Evolutionary conservation across 1,284 basidiomycete genomes (phyloP).

Genomic region (Ceratobasidium sp.): DNA sequence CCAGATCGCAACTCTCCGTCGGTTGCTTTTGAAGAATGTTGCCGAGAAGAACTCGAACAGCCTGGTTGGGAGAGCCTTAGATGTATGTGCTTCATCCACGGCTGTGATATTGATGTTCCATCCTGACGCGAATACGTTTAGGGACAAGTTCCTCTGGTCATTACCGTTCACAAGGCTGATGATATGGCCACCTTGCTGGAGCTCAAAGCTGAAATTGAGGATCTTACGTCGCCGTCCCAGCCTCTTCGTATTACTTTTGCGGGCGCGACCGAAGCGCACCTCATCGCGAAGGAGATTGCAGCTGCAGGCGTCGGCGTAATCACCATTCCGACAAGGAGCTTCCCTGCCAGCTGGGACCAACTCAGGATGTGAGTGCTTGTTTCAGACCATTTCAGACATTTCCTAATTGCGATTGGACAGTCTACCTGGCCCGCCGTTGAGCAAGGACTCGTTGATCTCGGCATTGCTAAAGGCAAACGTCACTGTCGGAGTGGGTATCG

Average conservation of each 20-base stretch:
- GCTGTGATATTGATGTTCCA: conserved; percentile 43
- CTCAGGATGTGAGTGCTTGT: conserved; percentile 60
- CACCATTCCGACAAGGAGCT: conserved; percentile 64
- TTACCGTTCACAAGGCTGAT: conserved; percentile 73
- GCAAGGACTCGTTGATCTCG: conserved; percentile 65
- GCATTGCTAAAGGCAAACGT: conserved; percentile 70
- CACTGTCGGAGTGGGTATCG: conserved; percentile 72
- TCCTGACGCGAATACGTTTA: conserved; percentile 1
- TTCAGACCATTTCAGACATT: conserved; percentile 38
- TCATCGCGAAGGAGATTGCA: conserved; percentile 76
- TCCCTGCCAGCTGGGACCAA: conserved; percentile 71
- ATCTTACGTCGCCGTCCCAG: conserved; percentile 33
- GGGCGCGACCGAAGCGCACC: conserved; percentile 75
- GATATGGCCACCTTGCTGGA: conserved; percentile 74
- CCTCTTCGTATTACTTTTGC: conserved; percentile 54
- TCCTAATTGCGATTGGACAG: conserved; percentile 48
- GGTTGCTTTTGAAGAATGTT: conserved; percentile 54
- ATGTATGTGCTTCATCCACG: conserved; percentile 58
- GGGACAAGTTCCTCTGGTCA: conserved; percentile 68
- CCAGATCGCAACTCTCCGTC: conserved; percentile 71
- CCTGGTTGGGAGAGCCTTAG: background rate
- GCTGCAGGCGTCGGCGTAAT: conserved; percentile 73
- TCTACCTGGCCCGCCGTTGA: conserved; percentile 76
- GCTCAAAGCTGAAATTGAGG: conserved; percentile 74
- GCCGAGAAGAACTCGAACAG: background rate